Conservation (phyloP, 257 asterid species). For the Salvia miltiorrhiza region DNA sequence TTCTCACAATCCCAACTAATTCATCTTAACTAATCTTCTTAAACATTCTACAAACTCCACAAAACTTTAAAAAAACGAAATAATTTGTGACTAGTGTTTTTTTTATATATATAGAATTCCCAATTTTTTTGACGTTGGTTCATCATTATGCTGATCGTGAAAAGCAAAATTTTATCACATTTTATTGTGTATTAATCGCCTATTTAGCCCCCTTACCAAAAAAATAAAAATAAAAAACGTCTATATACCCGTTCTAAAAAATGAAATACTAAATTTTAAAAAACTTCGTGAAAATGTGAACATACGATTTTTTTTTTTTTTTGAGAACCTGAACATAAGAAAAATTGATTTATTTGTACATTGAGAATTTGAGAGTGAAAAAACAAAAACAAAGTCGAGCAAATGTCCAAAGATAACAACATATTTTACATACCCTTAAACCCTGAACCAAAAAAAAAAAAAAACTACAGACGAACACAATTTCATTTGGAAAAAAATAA, state of each 20-base stretch:
- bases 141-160: background rate
- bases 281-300: too few relatives aligned
- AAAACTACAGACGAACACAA: background rate
- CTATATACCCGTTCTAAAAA: too few relatives aligned
- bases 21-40: background rate
- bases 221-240: too few relatives aligned
- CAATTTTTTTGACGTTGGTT: background rate
- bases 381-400: background rate
- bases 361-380: background rate
- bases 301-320: background rate
- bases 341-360: constrained; percentile 15
- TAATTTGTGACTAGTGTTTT: background rate
- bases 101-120: background rate
- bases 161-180: background rate
- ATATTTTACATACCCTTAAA: constrained; percentile 13
- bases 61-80: too few relatives aligned
- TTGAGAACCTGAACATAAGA: background rate
- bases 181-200: background rate
- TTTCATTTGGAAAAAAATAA: background rate
- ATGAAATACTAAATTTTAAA: too few relatives aligned
- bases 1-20: background rate
- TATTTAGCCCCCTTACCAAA: too few relatives aligned
- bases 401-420: constrained; percentile 5
- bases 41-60: too few relatives aligned
- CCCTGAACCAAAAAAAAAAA: background rate